Evolutionary conservation across 2,329 filamentous ascomycete species (phyloP).

Genomic region (Teratosphaeria viscida): DNA sequence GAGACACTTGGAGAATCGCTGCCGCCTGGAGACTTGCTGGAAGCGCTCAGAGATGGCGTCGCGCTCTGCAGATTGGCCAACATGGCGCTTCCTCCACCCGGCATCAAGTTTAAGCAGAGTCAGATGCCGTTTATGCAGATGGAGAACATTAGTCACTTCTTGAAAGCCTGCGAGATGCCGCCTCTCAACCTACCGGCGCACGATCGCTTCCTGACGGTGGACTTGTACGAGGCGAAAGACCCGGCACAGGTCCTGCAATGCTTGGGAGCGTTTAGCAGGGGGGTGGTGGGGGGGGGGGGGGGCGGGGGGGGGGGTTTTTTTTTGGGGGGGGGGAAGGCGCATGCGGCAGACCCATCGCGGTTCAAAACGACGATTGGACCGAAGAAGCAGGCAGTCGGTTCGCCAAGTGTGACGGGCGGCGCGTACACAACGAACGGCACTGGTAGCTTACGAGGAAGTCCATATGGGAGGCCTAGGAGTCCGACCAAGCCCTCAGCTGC

Average conservation of each 20-base stretch:
- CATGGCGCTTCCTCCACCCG: constrained; percentile 64
- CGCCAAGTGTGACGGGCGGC: constrained; percentile 12
- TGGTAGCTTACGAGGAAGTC: constrained; percentile 4
- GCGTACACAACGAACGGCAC: constrained; percentile 8
- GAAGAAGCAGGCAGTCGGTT: constrained; percentile 41
- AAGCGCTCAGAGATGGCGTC: constrained; percentile 80
- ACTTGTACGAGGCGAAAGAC: constrained; percentile 91
- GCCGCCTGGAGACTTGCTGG: constrained; percentile 65
- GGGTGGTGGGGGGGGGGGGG: too few species aligned
- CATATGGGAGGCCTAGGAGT: constrained; percentile 12
- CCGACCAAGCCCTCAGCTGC: constrained; percentile 19
- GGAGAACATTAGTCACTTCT: constrained; percentile 97
- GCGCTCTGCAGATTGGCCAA: constrained; percentile 91
- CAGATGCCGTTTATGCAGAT: constrained; percentile 98
- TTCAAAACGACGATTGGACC: constrained; percentile 72
- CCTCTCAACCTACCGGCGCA: constrained; percentile 84
- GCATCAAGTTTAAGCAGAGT: constrained; percentile 77
- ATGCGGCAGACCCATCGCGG: constrained; percentile 58
- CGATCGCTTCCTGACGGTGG: constrained; percentile 93
- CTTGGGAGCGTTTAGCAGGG: constrained; percentile 82
- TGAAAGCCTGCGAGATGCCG: constrained; percentile 72
- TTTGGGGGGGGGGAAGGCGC: too few species aligned
- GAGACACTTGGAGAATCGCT: constrained; percentile 64
- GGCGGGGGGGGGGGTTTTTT: too few species aligned
- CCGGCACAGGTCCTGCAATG: constrained; percentile 93